Percentiles rank a stretch among this genome's conserved stretches.
Evolutionary conservation across 306 rosid genomes (phyloP).

Genomic region (Ziziphus jujuba): DNA sequence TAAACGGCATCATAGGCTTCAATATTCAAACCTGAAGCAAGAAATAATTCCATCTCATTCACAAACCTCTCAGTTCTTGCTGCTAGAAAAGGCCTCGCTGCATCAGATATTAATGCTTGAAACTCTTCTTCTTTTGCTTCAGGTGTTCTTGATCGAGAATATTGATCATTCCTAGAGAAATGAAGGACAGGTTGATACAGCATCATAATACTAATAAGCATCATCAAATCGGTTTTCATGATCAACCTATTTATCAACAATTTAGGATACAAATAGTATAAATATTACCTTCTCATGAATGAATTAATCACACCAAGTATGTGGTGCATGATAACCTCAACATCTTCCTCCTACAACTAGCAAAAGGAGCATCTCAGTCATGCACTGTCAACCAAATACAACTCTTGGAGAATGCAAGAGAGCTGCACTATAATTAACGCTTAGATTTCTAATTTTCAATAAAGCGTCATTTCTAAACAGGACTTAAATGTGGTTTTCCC

Average conservation of each 20-base stretch:
- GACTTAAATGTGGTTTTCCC: too few relatives aligned
- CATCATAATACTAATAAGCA: neutral
- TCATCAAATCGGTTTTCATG: neutral
- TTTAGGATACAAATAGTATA: constrained; percentile 19
- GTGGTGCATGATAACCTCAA: constrained; percentile 76
- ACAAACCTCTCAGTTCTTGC: constrained; percentile 68
- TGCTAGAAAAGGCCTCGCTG: constrained; percentile 66
- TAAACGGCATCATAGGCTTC: constrained; percentile 86
- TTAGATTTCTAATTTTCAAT: too few relatives aligned
- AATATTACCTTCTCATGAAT: constrained; percentile 42
- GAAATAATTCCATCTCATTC: constrained; percentile 73
- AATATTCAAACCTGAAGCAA: constrained; percentile 81
- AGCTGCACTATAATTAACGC: neutral
- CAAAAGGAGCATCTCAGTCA: constrained; percentile 14
- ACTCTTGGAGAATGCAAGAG: neutral
- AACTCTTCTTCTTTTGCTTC: constrained; percentile 62
- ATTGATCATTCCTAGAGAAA: constrained; percentile 45
- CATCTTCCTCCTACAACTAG: constrained; percentile 77
- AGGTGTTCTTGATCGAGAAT: constrained; percentile 21
- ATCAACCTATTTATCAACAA: constrained; percentile 7
- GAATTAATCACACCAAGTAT: constrained; percentile 54
- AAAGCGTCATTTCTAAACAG: too few relatives aligned
- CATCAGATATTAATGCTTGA: constrained; percentile 44
- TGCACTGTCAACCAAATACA: constrained; percentile 18
- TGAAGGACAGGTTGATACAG: constrained; percentile 4